These are phyloP conservation scores for Friedmanniomyces simplex DNA, from an alignment of 495 filamentous ascomycete genomes.

Conservation along the genomic window DNA sequence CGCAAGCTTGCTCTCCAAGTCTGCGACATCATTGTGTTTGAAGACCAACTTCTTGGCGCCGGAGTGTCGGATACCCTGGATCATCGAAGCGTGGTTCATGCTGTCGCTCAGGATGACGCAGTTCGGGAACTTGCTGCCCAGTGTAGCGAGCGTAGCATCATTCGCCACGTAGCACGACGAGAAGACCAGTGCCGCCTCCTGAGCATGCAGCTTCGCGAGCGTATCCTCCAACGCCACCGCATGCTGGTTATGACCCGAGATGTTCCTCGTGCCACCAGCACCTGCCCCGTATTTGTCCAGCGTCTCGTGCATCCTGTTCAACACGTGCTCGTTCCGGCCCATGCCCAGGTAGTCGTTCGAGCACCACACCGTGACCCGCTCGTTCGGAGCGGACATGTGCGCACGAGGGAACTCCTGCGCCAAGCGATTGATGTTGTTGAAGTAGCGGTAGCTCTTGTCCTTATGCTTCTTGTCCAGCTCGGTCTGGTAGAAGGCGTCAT, in stretches of 20 bases:
- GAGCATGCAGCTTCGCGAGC: constrained; percentile 80
- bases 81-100: constrained; percentile 97
- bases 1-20: constrained; percentile 83
- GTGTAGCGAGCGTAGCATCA: constrained; percentile 90
- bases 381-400: constrained; percentile 73
- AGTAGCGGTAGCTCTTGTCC: constrained; percentile 98
- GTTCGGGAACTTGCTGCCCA: constrained; percentile 89
- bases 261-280: constrained; percentile 91
- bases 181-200: constrained; percentile 87
- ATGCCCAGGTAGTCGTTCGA: constrained; percentile 98
- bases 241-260: constrained; percentile 94
- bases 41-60: constrained; percentile 95
- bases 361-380: constrained; percentile 97
- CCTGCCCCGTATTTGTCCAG: constrained; percentile 91
- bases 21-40: constrained; percentile 89
- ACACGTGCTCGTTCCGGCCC: constrained; percentile 79
- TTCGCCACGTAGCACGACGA: constrained; percentile 97
- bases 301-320: constrained; percentile 88
- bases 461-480: constrained; percentile 98
- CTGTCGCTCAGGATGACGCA: constrained; percentile 94
- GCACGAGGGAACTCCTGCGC: constrained; percentile 93
- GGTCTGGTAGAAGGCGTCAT: constrained; percentile 74
- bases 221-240: constrained; percentile 76
- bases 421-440: constrained; percentile 99
- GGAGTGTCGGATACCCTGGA: constrained; percentile 96